These are phyloP conservation scores for Atkinsonella hypoxylon DNA, from an alignment of 2,329 filamentous ascomycete genomes.

Conservation along the genomic window DNA sequence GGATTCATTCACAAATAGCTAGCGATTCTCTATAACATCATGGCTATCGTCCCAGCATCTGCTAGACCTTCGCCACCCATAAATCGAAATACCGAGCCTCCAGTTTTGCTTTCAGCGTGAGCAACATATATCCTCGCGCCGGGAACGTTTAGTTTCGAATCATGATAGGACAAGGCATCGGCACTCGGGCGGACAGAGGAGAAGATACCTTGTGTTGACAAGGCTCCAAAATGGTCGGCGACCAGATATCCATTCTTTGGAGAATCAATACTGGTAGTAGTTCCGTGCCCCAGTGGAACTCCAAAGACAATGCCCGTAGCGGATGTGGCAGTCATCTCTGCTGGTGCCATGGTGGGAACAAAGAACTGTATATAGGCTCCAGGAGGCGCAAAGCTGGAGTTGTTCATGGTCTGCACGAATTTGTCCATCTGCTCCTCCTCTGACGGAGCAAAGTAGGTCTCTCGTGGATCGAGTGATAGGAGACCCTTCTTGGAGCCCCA, in stretches of 20 bases:
- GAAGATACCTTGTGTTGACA: slow-evolving; percentile 49
- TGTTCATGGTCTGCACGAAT: slow-evolving; percentile 38
- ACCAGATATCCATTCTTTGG: slow-evolving; percentile 3
- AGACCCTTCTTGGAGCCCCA: slow-evolving; percentile 75
- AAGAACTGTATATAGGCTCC: slow-evolving; percentile 60
- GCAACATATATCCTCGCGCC: slow-evolving; percentile 19
- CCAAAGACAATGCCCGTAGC: slow-evolving; percentile 20
- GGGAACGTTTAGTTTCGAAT: slow-evolving; percentile 23
- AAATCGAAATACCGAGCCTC: neutral
- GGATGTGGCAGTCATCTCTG: slow-evolving; percentile 12
- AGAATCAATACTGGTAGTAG: slow-evolving; percentile 2
- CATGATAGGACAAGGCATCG: slow-evolving; percentile 6
- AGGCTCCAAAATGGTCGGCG: slow-evolving; percentile 43
- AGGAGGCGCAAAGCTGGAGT: slow-evolving; percentile 42
- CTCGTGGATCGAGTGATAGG: slow-evolving; percentile 64
- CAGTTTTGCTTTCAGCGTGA: neutral
- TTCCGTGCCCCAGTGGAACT: slow-evolving; percentile 14
- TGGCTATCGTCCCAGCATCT: slow-evolving; percentile 7
- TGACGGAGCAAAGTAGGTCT: slow-evolving; percentile 30
- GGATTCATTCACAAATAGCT: neutral
- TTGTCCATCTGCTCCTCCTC: slow-evolving; percentile 40
- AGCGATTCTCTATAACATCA: neutral
- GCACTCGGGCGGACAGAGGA: slow-evolving; percentile 20
- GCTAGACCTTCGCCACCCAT: slow-evolving; percentile 5
- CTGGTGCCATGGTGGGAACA: slow-evolving; percentile 23